Evolutionary conservation across 108 stramenopile species (phyloP), one percentile per base, ranked within the genome.

Genomic region (Discostella stelligeroides): DNA sequence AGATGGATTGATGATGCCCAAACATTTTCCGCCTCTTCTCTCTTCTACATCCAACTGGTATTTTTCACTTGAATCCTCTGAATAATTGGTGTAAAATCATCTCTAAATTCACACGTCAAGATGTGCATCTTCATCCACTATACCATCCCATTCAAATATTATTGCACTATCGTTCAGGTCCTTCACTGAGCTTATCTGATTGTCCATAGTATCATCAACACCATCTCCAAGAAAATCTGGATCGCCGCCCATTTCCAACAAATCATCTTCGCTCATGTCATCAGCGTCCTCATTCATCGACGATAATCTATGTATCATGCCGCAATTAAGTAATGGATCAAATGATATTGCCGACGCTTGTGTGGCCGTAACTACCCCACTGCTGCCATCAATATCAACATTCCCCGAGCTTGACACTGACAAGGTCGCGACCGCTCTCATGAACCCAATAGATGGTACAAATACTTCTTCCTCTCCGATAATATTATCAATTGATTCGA

Each of bases 211-310:
- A 28, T 5, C 42, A 15, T 48, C 30, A 13, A 24, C 40, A 11
- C 23, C 54, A 0, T 58, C 56, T 2, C 41, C 54, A 27, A 68
- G 54, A 29, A 68, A 68, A 8, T 29, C 67, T 28, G 67, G 51
- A 68, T 68, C 67, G 37, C 67, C 67, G 23, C 67, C 67, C 38
- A 68, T 68, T 24, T 68, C 67, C 54, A 55, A 17, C 54, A 68
- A 46, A 45, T 68, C 67, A 43, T 55, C 51, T 25, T 68, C 66
- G 15, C 60, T 60, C 42, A 39, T 39, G 23, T 23, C 21, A 4
- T 60, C 37, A 29, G 20, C 29, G 1, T 57, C 67, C 1, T 68
- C 53, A 10, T 54, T 27, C 53, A 54, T 54, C 25, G 2, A 42
- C 23, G 51, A 50, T 21, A 42, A n/a, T 20, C 39, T 54, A 25